Percentiles rank a stretch among this genome's conserved stretches.
phyloP scores from a whole-genome alignment of 768 basidiomycete genomes.

The Mycena floridula region DNA sequence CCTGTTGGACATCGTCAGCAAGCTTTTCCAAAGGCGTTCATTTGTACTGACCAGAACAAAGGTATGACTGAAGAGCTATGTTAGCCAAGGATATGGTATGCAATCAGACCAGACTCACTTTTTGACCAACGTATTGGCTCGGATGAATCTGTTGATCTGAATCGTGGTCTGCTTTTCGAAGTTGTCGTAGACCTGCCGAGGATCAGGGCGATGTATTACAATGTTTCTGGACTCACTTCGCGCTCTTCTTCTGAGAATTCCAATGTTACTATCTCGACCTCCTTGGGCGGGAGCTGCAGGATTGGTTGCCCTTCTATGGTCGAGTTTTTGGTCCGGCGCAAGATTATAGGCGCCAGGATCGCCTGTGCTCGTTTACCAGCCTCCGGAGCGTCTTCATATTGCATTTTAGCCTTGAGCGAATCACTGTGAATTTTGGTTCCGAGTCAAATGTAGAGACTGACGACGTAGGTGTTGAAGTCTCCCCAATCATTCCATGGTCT shows the following conservation, averaged over 20 bases:
- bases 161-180: constrained; percentile 52
- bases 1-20: constrained; percentile 31
- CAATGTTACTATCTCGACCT: constrained; percentile 52
- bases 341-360: constrained; percentile 56
- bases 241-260: constrained; percentile 65
- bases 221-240: constrained; percentile 30
- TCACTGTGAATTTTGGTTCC: constrained; percentile 3
- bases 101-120: constrained; percentile 38
- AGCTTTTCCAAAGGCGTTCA: too few species aligned
- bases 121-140: constrained; percentile 60
- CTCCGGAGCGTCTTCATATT: constrained; percentile 49
- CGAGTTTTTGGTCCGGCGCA: constrained; percentile 72
- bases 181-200: constrained; percentile 44
- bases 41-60: constrained; percentile 32
- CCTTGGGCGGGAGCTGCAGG: constrained; percentile 54
- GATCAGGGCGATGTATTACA: not conserved
- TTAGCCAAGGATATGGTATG: too few species aligned
- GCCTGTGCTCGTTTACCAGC: constrained; percentile 66
- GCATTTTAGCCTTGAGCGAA: constrained; percentile 42
- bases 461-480: constrained; percentile 54
- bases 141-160: constrained; percentile 53
- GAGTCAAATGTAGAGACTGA: constrained; percentile 17
- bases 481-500: constrained; percentile 71
- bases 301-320: constrained; percentile 62
- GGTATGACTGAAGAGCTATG: constrained; percentile 42